phyloP scores from a whole-genome alignment of 306 rosid species.

The Cucurbita moschata region DNA sequence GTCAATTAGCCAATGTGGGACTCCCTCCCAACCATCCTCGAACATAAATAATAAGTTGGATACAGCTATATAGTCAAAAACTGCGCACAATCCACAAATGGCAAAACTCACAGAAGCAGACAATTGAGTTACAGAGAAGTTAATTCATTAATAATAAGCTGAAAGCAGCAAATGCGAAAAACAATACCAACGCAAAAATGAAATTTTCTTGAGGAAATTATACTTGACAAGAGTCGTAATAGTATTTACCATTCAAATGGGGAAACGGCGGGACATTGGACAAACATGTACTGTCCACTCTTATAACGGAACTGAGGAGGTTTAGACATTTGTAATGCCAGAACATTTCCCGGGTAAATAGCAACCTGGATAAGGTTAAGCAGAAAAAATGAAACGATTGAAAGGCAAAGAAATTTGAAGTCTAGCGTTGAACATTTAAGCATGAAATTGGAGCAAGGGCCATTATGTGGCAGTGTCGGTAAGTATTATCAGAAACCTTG shows the following conservation, averaged over 20 bases:
- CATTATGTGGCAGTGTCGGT: not conserved
- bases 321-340: conserved; percentile 94
- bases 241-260: conserved; percentile 84
- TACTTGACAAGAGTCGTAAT: not conserved
- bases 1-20: too few relatives aligned
- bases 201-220: too few relatives aligned
- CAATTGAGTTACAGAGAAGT: not conserved
- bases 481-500: conserved; percentile 42
- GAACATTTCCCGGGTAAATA: conserved; percentile 92
- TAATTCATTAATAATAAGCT: too few relatives aligned
- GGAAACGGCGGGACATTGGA: conserved; percentile 91
- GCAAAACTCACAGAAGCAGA: not conserved
- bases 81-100: not conserved
- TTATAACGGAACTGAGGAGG: conserved; percentile 85
- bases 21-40: too few relatives aligned
- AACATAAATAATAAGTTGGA: not conserved
- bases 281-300: conserved; percentile 99
- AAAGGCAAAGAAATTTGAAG: not conserved
- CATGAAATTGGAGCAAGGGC: not conserved
- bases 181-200: too few relatives aligned
- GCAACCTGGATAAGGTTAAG: conserved; percentile 51
- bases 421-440: not conserved
- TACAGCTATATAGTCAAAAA: not conserved
- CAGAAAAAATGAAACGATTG: not conserved
- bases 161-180: too few relatives aligned